A percentile compares a stretch with the other conserved stretches of the same genome.
phyloP scores from a whole-genome alignment of 805 yeast genomes.

The Sungouiozyma intestinalis region DNA sequence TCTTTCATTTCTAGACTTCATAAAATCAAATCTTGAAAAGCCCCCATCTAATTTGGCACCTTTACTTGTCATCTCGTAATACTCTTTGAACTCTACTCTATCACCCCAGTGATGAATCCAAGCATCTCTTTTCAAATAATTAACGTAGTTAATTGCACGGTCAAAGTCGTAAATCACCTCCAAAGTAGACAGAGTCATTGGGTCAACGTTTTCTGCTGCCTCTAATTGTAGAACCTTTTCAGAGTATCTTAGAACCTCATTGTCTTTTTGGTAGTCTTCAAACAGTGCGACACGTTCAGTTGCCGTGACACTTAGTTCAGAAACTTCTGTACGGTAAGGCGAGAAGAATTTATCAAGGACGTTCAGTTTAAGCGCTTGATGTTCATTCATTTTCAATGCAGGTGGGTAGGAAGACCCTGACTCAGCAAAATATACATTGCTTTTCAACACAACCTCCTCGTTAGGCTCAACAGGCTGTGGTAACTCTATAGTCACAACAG shows the following conservation, averaged over 20 bases:
- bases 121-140: constrained; percentile 54
- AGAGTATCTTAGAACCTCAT: background rate
- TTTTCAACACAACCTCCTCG: constrained; percentile 30
- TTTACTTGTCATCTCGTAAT: constrained; percentile 65
- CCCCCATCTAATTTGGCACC: constrained; percentile 64
- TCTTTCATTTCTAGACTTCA: constrained; percentile 29
- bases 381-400: constrained; percentile 22
- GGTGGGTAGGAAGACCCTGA: constrained; percentile 18
- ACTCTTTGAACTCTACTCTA: constrained; percentile 68
- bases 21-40: constrained; percentile 73
- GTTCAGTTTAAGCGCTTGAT: constrained; percentile 26
- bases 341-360: background rate
- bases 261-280: background rate
- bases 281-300: background rate
- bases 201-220: constrained; percentile 37
- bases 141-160: constrained; percentile 52
- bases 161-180: constrained; percentile 54
- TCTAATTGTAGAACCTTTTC: constrained; percentile 40
- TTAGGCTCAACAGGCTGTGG: constrained; percentile 63
- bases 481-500: constrained; percentile 40
- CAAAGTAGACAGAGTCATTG: constrained; percentile 36
- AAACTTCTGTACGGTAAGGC: background rate
- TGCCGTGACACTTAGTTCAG: background rate
- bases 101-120: constrained; percentile 87
- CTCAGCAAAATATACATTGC: constrained; percentile 36